These are phyloP conservation scores for Aspergillus melleus DNA, from an alignment of 2,329 filamentous ascomycete genomes.

Conservation along the genomic window DNA sequence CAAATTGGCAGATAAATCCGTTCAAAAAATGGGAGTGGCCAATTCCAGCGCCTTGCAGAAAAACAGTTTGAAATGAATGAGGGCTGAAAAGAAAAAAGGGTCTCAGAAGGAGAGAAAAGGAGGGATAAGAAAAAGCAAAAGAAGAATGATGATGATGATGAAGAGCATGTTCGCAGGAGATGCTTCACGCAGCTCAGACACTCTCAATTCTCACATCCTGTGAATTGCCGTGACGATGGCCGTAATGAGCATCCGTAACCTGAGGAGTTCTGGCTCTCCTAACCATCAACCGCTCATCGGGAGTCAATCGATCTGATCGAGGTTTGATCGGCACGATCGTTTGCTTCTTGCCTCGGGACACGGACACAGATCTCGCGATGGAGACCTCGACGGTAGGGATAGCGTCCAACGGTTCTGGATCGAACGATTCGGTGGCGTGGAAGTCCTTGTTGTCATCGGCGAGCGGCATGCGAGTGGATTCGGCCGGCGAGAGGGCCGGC, in stretches of 20 bases:
- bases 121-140: neutral
- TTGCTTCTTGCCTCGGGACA: conserved; percentile 36
- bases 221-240: conserved; percentile 33
- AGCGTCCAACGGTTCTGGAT: conserved; percentile 8
- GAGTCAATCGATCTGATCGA: conserved; percentile 22
- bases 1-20: neutral
- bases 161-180: neutral
- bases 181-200: conserved; percentile 9
- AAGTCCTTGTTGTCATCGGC: conserved; percentile 10
- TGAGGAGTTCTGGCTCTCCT: conserved; percentile 28
- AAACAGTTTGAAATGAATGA: neutral
- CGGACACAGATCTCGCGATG: conserved; percentile 40
- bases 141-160: neutral
- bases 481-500: conserved; percentile 14
- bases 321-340: conserved; percentile 38
- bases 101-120: too few relatives aligned
- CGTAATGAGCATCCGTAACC: conserved; percentile 28
- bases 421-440: conserved; percentile 4
- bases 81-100: neutral
- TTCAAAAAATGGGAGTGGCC: neutral
- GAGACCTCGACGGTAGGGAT: conserved; percentile 35
- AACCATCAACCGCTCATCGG: conserved; percentile 31
- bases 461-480: conserved; percentile 19
- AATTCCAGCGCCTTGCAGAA: conserved; percentile 3
- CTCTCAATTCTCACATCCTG: conserved; percentile 35